These are phyloP conservation scores for Termitomyces sp. DNA, from an alignment of 1,284 basidiomycete genomes.

Conservation along the genomic window DNA sequence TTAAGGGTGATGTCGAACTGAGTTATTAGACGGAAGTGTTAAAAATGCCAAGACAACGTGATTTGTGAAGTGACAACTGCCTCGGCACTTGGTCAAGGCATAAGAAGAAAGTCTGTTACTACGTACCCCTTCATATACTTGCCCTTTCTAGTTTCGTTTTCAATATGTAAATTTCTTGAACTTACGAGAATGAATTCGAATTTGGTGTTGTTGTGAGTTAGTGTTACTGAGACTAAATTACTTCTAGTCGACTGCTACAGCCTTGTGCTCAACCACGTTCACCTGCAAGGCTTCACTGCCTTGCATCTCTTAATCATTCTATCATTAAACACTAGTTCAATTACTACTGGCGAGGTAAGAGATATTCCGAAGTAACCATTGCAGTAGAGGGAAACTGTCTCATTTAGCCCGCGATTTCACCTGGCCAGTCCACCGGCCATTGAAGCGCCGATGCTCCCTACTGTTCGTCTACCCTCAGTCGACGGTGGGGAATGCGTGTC, in stretches of 20 bases:
- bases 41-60: neutral
- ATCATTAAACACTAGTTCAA: neutral
- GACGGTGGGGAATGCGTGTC: constrained; percentile 24
- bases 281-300: constrained; percentile 8
- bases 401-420: constrained; percentile 6
- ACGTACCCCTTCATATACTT: neutral
- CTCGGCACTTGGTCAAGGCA: neutral
- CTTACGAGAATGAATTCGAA: neutral
- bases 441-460: constrained; percentile 29
- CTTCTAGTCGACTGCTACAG: neutral
- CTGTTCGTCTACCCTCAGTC: constrained; percentile 27
- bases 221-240: neutral
- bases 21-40: constrained; percentile 41
- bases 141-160: neutral
- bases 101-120: constrained; percentile 1
- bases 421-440: constrained; percentile 17
- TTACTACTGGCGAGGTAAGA: constrained; percentile 11
- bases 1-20: constrained; percentile 71
- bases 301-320: constrained; percentile 1
- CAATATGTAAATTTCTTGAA: constrained; percentile 1
- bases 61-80: neutral
- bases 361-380: neutral
- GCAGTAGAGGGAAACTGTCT: neutral
- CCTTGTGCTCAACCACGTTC: constrained; percentile 6
- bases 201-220: constrained; percentile 16